These are phyloP conservation scores for Geoglossum glabrum DNA, from an alignment of 495 filamentous ascomycete genomes.

Conservation along the genomic window DNA sequence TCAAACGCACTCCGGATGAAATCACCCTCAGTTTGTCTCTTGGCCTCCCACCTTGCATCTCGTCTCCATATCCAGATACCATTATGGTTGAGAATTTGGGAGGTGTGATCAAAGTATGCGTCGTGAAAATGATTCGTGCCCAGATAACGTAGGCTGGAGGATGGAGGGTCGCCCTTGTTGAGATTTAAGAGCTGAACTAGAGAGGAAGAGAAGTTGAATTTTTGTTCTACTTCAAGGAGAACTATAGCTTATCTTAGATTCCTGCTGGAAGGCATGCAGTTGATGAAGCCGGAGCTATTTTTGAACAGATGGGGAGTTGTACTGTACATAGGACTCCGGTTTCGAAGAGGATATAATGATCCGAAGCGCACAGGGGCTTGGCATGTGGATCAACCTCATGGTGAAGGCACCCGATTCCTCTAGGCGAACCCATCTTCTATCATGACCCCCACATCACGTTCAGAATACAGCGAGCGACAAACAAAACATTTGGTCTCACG, in stretches of 20 bases:
- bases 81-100: constrained; percentile 8
- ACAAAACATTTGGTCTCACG: too few species aligned
- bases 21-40: constrained; percentile 12
- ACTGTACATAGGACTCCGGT: too few species aligned
- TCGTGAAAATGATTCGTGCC: constrained; percentile 14
- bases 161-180: constrained; percentile 11
- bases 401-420: too few species aligned
- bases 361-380: too few species aligned
- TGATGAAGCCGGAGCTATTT: too few species aligned
- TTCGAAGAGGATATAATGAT: too few species aligned
- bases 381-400: too few species aligned
- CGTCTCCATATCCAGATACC: constrained; percentile 18
- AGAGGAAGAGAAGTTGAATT: constrained; percentile 15
- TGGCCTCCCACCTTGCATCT: constrained; percentile 16
- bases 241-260: background rate
- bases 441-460: too few species aligned
- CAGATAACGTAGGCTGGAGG: constrained; percentile 9
- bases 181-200: constrained; percentile 9
- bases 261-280: too few species aligned
- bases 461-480: too few species aligned
- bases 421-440: too few species aligned
- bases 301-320: too few species aligned
- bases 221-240: constrained; percentile 21
- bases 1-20: constrained; percentile 15
- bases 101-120: constrained; percentile 17